Evolutionary conservation across 257 asterid species (phyloP), one percentile per base, ranked within the genome.

Genomic region (Solanum arcanum): DNA sequence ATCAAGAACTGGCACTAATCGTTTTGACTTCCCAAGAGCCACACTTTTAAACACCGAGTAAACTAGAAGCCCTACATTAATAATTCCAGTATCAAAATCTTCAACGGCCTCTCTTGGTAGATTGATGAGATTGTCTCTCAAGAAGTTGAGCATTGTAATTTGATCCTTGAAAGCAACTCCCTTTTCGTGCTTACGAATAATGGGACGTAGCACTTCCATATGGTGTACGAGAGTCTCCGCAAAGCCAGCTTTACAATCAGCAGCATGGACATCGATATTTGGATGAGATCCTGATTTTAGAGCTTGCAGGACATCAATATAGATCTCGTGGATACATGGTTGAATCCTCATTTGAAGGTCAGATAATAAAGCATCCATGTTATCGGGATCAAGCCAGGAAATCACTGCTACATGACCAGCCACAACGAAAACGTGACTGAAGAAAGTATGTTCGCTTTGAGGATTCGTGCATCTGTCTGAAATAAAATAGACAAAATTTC

Each of bases 41-140:
- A 25, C n/a, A 0, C 3, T 0, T 2, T 41, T 31, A 39, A 21
- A 39, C 20, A n/a, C 14, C 0, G 83, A 42, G 60, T 0, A 42
- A 12, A 76, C 35, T 0, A 41, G 59, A 75, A 41, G 3, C 3
- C 35, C 83, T 0, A 3, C 0, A 75, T 39, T 3, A 41, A 75
- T 41, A 41, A 75, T 39, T 12, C 5, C 1, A 2, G 83, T 21
- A 0, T n/a, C 59, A 1, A 75, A 3, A 75, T 41, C 83, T 39
- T 12, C 2, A 12, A 75, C 35, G 9, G 2, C 12, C 18, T 39
- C 52, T 41, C 25, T 9, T 23, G 83, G 47, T 3, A 0, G 21
- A 41, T 23, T 23, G 3, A 41, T 39, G 33, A 75, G 83, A 75
- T 23, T 39, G 56, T 1, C 33, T 12, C 0, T 1, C 1, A 75